Percentiles rank a stretch among this genome's conserved stretches.
Conservation (phyloP, 2,329 filamentous ascomycete genomes). For the Sporothrix inflata region DNA sequence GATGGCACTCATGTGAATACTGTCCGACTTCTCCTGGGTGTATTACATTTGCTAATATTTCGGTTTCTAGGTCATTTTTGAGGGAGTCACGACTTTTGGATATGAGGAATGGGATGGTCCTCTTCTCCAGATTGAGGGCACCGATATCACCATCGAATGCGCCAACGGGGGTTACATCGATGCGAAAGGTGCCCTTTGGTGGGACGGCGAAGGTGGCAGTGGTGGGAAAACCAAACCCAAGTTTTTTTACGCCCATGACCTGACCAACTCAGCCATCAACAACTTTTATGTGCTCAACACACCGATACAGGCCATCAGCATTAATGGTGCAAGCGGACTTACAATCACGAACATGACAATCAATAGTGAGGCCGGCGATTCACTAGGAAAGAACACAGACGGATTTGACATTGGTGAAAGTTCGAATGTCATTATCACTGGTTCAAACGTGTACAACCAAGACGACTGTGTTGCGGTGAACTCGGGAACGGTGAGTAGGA, state of each 20-base stretch:
- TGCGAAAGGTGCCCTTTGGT: constrained; percentile 40
- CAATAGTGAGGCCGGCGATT: constrained; percentile 46
- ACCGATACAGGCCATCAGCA: constrained; percentile 48
- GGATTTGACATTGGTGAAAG: constrained; percentile 60
- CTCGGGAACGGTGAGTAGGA: too few relatives aligned
- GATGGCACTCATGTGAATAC: constrained; percentile 55
- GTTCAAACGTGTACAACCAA: constrained; percentile 61
- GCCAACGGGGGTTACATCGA: constrained; percentile 38
- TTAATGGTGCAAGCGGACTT: constrained; percentile 44
- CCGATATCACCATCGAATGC: constrained; percentile 25
- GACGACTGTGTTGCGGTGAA: constrained; percentile 64
- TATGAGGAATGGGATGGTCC: constrained; percentile 31
- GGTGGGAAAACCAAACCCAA: constrained; percentile 64
- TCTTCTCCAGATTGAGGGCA: constrained; percentile 31
- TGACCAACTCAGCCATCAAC: constrained; percentile 55
- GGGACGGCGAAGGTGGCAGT: constrained; percentile 63
- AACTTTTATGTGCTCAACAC: constrained; percentile 48
- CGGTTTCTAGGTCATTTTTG: too few relatives aligned
- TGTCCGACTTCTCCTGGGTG: too few relatives aligned
- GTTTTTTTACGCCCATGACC: constrained; percentile 58
- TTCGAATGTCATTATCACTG: constrained; percentile 53
- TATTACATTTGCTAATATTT: too few relatives aligned
- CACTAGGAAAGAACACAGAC: constrained; percentile 63
- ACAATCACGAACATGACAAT: constrained; percentile 44
- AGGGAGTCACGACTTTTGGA: constrained; percentile 41